Conservation (phyloP, 345 rosid species). For the Firmiana major region DNA sequence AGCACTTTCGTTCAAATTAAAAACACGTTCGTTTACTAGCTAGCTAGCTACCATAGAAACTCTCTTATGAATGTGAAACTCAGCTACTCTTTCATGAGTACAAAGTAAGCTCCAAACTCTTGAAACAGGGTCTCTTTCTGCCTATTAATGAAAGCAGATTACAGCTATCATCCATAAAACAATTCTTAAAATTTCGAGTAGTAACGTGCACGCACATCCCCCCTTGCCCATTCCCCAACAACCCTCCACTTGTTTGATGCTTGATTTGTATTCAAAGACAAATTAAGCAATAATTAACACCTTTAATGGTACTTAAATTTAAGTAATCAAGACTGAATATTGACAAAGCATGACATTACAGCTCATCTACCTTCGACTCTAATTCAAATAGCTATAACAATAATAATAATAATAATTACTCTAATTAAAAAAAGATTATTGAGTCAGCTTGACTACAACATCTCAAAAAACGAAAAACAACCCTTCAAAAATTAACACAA, state of each 20-base stretch:
- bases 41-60: neutral
- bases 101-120: too few relatives aligned
- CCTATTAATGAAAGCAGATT: slow-evolving; percentile 10
- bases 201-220: neutral
- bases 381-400: neutral
- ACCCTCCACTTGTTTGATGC: neutral
- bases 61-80: too few relatives aligned
- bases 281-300: neutral
- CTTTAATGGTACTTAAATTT: neutral
- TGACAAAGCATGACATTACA: neutral
- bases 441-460: neutral
- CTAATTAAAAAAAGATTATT: neutral
- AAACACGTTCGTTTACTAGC: neutral
- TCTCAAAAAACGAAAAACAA: too few relatives aligned
- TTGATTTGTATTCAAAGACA: neutral
- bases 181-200: neutral
- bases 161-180: slow-evolving; percentile 31
- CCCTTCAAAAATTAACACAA: slow-evolving; percentile 20
- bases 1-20: neutral
- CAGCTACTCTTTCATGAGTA: too few relatives aligned
- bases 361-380: neutral
- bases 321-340: too few relatives aligned
- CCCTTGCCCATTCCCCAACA: neutral
- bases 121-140: neutral
- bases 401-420: neutral